Percentiles rank a stretch among this genome's conserved stretches.
Conservation (phyloP, 768 basidiomycete species). For the Tephrocybe sp. region DNA sequence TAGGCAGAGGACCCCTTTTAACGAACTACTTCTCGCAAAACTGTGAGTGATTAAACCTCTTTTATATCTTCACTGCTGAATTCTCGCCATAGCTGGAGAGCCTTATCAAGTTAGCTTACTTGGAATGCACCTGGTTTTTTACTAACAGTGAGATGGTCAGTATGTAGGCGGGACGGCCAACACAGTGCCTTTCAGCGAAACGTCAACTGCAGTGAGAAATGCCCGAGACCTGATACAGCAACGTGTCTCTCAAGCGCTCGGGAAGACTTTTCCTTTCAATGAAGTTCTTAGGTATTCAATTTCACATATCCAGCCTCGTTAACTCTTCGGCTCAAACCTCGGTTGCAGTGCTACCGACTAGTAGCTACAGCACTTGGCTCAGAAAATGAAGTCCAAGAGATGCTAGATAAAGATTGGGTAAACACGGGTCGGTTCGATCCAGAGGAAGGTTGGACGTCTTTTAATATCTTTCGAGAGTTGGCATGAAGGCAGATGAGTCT, state of each 20-base stretch:
- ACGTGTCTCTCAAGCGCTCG: conserved; percentile 49
- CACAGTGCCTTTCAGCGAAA: conserved; percentile 61
- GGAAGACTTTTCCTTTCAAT: conserved; percentile 50
- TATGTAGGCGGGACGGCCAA: conserved; percentile 77
- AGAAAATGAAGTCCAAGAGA: too few species aligned
- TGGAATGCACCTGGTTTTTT: neutral
- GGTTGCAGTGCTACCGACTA: too few species aligned
- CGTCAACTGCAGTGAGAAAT: conserved; percentile 54
- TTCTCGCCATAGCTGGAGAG: conserved; percentile 56
- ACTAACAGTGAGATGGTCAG: conserved; percentile 30
- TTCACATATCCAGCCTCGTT: too few species aligned
- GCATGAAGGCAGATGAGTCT: too few species aligned
- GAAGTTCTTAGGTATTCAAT: conserved; percentile 70
- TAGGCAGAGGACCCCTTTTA: conserved; percentile 67
- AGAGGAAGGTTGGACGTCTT: too few species aligned
- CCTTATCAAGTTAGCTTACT: conserved; percentile 62
- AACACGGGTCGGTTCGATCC: too few species aligned
- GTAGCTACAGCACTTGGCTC: too few species aligned
- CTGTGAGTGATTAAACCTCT: conserved; percentile 40
- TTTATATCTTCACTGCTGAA: neutral
- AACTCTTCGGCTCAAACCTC: too few species aligned
- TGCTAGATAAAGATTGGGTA: too few species aligned
- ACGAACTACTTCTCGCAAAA: conserved; percentile 88
- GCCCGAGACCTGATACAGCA: conserved; percentile 59
- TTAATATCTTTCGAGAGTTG: too few species aligned